Evolutionary conservation across 202 grass and related monocot species (phyloP).

Genomic region (Schoenoplectus triqueter): DNA sequence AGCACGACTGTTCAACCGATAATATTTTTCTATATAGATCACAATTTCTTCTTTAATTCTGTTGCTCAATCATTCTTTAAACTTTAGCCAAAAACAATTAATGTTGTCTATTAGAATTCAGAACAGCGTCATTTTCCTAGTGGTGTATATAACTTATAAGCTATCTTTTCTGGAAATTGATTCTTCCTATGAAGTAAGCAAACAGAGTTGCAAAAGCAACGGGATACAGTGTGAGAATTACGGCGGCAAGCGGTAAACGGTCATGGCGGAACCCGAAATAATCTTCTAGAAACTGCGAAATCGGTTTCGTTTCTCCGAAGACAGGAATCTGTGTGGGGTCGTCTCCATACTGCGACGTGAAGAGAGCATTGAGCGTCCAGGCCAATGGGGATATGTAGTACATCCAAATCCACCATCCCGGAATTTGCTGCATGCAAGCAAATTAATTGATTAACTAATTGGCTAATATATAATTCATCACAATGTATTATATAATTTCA

Average conservation of each 20-base stretch:
- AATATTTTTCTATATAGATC: neutral
- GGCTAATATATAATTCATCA: neutral
- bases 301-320: constrained; percentile 52
- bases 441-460: neutral
- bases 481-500: constrained; percentile 1
- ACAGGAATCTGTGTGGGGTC: constrained; percentile 39
- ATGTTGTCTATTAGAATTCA: neutral
- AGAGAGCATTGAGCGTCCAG: constrained; percentile 56
- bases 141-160: neutral
- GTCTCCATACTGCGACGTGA: constrained; percentile 64
- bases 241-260: constrained; percentile 39
- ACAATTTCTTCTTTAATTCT: neutral
- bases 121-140: neutral
- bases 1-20: too few relatives aligned
- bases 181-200: constrained; percentile 54
- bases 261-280: constrained; percentile 60
- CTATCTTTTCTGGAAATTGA: constrained; percentile 74
- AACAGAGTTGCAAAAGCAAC: constrained; percentile 46
- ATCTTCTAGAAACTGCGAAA: constrained; percentile 58
- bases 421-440: constrained; percentile 54
- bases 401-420: constrained; percentile 70
- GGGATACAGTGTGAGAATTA: constrained; percentile 45
- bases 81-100: neutral
- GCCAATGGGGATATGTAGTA: constrained; percentile 51
- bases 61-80: neutral